phyloP scores from a whole-genome alignment of 2,329 filamentous ascomycete species.

The Cordyceps fumosorosea region DNA sequence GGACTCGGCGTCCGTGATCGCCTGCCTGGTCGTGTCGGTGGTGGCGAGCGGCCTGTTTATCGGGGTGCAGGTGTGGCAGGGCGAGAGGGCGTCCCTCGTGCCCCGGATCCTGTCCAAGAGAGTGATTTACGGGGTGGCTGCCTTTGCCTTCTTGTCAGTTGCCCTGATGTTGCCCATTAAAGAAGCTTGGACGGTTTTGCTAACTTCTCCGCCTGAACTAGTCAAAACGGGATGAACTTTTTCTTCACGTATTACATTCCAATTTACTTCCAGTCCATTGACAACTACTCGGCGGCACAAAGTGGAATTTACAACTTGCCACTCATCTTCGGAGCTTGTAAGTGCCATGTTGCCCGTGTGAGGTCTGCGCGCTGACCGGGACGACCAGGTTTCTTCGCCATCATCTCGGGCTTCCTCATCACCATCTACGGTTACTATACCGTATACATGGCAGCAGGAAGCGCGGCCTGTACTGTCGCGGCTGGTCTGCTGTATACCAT shows the following conservation, averaged over 20 bases:
- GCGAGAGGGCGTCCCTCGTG: constrained; percentile 1
- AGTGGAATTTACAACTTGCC: constrained; percentile 33
- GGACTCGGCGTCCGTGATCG: constrained; percentile 28
- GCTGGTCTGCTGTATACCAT: constrained; percentile 2
- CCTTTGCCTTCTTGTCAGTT: neutral
- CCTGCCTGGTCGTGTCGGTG: constrained; percentile 25
- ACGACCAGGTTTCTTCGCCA: neutral
- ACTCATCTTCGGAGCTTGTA: constrained; percentile 19
- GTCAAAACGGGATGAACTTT: constrained; percentile 1
- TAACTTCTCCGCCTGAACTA: neutral
- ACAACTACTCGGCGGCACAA: constrained; percentile 25
- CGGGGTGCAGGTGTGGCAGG: neutral
- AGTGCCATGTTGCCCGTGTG: neutral
- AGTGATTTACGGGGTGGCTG: neutral
- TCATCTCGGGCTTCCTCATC: neutral
- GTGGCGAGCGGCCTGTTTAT: constrained; percentile 23
- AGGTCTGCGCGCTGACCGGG: neutral
- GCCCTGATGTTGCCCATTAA: too few species aligned
- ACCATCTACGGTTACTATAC: neutral
- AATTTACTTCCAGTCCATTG: constrained; percentile 29
- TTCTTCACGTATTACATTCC: constrained; percentile 27
- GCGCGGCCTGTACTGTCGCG: neutral
- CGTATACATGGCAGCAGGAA: neutral
- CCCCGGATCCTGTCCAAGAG: neutral
- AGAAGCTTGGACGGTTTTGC: neutral